Percentiles rank a stretch among this genome's conserved stretches.
Evolutionary conservation across 805 yeast genomes (phyloP).

Genomic region (Ogataea philodendri): DNA sequence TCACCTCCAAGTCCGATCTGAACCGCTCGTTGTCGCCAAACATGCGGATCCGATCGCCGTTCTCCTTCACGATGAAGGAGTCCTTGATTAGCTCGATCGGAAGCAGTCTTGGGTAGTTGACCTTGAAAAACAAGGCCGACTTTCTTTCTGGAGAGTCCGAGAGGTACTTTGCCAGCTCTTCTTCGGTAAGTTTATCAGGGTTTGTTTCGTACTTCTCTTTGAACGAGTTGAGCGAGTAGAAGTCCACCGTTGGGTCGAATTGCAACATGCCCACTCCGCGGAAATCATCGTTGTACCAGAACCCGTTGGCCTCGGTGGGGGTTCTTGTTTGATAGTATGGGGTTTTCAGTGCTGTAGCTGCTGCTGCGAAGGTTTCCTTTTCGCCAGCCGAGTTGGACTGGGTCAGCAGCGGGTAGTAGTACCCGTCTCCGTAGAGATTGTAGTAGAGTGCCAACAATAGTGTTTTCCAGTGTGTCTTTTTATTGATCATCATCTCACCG

Average conservation of each 20-base stretch:
- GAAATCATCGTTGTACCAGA: constrained; percentile 35
- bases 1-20: constrained; percentile 23
- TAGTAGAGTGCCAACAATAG: constrained; percentile 48
- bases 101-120: constrained; percentile 34
- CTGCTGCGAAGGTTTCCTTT: constrained; percentile 53
- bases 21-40: constrained; percentile 26
- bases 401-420: constrained; percentile 41
- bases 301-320: constrained; percentile 49
- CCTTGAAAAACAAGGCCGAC: constrained; percentile 29
- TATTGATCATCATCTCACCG: constrained; percentile 49
- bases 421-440: constrained; percentile 45
- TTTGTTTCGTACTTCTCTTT: constrained; percentile 23
- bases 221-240: constrained; percentile 25
- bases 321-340: constrained; percentile 47
- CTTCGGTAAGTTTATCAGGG: constrained; percentile 20
- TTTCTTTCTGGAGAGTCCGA: constrained; percentile 27
- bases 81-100: constrained; percentile 33
- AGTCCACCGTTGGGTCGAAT: constrained; percentile 48
- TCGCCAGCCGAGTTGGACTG: constrained; percentile 45
- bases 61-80: constrained; percentile 30
- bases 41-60: constrained; percentile 33
- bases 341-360: constrained; percentile 41
- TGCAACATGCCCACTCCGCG: constrained; percentile 55
- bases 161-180: constrained; percentile 22
- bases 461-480: constrained; percentile 46